phyloP scores from a whole-genome alignment of 495 filamentous ascomycete genomes.

The Podospora tetraspora region DNA sequence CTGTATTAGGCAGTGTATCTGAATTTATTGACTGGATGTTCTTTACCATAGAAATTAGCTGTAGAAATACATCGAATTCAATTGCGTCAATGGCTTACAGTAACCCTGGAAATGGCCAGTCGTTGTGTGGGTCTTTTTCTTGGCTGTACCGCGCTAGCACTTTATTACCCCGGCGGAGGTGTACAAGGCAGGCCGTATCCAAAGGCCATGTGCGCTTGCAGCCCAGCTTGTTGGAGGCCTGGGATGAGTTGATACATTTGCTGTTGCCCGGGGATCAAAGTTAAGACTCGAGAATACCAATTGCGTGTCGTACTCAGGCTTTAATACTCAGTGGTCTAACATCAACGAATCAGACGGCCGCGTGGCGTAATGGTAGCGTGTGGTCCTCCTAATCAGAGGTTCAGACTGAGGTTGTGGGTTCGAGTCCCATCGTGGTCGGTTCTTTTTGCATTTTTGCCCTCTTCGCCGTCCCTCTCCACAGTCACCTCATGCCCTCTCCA shows the following conservation, averaged over 20 bases:
- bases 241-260: not conserved
- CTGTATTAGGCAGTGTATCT: too few relatives aligned
- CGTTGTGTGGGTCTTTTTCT: too few relatives aligned
- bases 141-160: too few relatives aligned
- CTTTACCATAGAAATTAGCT: too few relatives aligned
- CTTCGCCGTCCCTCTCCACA: not conserved
- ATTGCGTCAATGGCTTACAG: too few relatives aligned
- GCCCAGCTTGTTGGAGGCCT: not conserved
- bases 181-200: too few relatives aligned
- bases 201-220: not conserved
- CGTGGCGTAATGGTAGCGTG: constrained; percentile 10
- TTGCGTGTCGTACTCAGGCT: not conserved
- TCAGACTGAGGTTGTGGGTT: constrained; percentile 12
- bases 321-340: not conserved
- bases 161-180: too few relatives aligned
- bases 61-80: too few relatives aligned
- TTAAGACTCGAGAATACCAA: too few relatives aligned
- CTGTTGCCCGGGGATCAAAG: too few relatives aligned
- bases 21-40: too few relatives aligned
- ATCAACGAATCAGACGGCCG: constrained; percentile 6
- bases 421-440: constrained; percentile 10
- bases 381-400: constrained; percentile 6
- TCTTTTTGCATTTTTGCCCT: not conserved
- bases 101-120: too few relatives aligned
- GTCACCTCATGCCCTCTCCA: not conserved